phyloP scores from a whole-genome alignment of 148 eudicot genomes.

The Fagopyrum homotropicum region DNA sequence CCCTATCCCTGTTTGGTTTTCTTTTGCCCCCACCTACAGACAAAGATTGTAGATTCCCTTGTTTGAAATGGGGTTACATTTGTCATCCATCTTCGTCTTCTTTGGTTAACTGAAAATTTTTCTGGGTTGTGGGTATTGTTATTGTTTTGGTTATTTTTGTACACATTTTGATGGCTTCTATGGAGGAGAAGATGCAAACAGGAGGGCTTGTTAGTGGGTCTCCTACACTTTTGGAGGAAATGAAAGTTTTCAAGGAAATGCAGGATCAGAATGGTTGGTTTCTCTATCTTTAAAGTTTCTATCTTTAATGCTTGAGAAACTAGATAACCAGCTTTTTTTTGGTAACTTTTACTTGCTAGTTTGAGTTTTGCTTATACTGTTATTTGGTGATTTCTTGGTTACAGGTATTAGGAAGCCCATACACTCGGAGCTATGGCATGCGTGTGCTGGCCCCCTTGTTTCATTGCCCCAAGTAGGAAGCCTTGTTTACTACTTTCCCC shows the following conservation, averaged over 20 bases:
- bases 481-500: conserved; percentile 88
- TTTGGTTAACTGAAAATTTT: not conserved
- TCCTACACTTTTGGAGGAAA: conserved; percentile 58
- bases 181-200: conserved; percentile 25
- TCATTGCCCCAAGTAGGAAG: conserved; percentile 87
- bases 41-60: conserved; percentile 26
- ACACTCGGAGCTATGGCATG: conserved; percentile 88
- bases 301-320: not conserved
- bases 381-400: not conserved
- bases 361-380: not conserved
- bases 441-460: conserved; percentile 93
- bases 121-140: conserved; percentile 24
- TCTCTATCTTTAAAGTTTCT: conserved; percentile 1
- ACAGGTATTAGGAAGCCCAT: conserved; percentile 51
- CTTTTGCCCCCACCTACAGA: conserved; percentile 18
- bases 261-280: conserved; percentile 70
- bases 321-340: not conserved
- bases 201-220: conserved; percentile 14
- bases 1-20: not conserved
- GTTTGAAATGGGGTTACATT: not conserved
- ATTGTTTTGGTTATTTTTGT: not conserved
- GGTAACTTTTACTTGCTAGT: no score
- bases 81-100: not conserved
- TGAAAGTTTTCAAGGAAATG: conserved; percentile 75
- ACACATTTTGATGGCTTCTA: conserved; percentile 35